Conservation (phyloP, 805 yeast species). For the Saturnispora ahearnii region DNA sequence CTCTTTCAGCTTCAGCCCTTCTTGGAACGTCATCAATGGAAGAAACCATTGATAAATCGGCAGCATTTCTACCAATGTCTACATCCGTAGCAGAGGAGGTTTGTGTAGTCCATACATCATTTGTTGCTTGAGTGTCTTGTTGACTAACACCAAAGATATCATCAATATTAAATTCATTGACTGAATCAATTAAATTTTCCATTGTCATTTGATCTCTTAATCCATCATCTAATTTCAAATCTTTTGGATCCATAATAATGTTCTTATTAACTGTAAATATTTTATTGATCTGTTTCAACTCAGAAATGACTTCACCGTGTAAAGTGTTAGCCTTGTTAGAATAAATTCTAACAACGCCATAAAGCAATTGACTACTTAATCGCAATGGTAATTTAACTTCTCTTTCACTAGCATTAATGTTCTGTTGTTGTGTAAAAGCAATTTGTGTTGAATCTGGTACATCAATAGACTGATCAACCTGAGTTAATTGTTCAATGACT, state of each 20-base stretch:
- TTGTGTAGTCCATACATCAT: slow-evolving; percentile 8
- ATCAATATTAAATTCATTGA: slow-evolving; percentile 39
- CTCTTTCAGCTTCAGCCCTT: slow-evolving; percentile 20
- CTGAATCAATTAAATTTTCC: slow-evolving; percentile 61
- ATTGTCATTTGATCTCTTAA: slow-evolving; percentile 75
- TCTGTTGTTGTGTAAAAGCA: background rate
- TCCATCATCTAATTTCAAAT: slow-evolving; percentile 48
- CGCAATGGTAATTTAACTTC: slow-evolving; percentile 64
- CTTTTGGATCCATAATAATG: slow-evolving; percentile 50
- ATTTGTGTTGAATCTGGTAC: slow-evolving; percentile 8
- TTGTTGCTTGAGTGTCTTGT: slow-evolving; percentile 3
- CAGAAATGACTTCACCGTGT: slow-evolving; percentile 75
- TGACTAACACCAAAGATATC: slow-evolving; percentile 19
- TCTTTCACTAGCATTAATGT: background rate
- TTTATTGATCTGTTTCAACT: slow-evolving; percentile 59
- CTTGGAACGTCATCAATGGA: slow-evolving; percentile 21
- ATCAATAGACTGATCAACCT: background rate
- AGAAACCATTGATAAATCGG: slow-evolving; percentile 3
- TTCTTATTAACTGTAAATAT: slow-evolving; percentile 45
- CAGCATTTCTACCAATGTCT: slow-evolving; percentile 18
- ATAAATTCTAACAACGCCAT: slow-evolving; percentile 82
- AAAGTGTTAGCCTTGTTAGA: slow-evolving; percentile 77
- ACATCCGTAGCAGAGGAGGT: background rate
- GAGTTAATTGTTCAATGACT: slow-evolving; percentile 42
- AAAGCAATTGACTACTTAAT: slow-evolving; percentile 74